Evolutionary conservation across 2,329 filamentous ascomycete genomes (phyloP), one percentile per base, ranked within the genome.

Genomic region (Alternaria incomplexa): DNA sequence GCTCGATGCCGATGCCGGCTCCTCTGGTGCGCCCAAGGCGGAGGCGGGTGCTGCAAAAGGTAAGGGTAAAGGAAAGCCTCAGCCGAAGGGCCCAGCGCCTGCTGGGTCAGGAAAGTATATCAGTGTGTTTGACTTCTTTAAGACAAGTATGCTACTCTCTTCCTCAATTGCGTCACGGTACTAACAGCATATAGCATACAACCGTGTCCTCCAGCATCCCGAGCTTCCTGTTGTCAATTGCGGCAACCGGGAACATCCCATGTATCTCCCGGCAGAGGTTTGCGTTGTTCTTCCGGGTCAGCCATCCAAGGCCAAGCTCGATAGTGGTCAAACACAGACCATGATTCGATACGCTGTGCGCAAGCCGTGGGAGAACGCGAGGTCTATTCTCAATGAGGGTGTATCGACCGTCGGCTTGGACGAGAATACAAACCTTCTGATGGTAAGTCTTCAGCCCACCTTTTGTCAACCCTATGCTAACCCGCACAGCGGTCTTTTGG

Each of bases 401-500:
- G 47, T 66, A 22, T 20, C 61, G 22, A 70, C 67, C 48, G 62
- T 67, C 36, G 68, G 70, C 23, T 48, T 72, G 4, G 65, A 70
- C 54, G 44, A 45, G 44, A 63, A 62, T 2, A 52, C 64, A 0
- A 73, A 72, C 46, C 10, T 66, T 11, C 53, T 69, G 22, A 9
- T 72, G 51, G 69, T 69, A 64, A 15, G 66, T 5, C 26, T 11
- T 11, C 26, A 11, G 26, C 26, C 25, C 3, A 26, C 10, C 25
- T 26, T 5, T 28, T 3, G 26, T 28, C 10, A 5, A 28, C 3
- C 26, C 10, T 11, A 5, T 4, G 26, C 10, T 28, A 28, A 28
- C 10, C 10, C 26, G 10, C 10, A 28, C 26, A 28, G 26, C 26
- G 26, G 4, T 73, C 83, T 5, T 94, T 93, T 64, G 89, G 88